Base-by-base conservation (phyloP, 179 eudicot species). In the Corrigiola litoralis region DNA sequence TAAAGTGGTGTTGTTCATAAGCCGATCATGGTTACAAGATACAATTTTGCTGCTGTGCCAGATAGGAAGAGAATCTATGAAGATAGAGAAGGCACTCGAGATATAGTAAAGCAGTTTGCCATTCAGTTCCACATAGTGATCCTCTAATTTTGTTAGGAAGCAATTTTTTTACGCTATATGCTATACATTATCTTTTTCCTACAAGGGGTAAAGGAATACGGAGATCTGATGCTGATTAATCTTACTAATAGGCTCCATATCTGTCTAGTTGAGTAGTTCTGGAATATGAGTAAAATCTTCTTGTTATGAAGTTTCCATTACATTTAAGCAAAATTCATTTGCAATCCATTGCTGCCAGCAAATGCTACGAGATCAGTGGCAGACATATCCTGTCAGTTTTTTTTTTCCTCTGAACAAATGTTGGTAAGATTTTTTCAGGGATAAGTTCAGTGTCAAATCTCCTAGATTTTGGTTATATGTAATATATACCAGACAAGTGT, bases 121-220 rank as follows among this genome's bases (percentile, higher is more conserved):
- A 55, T 12, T 21, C 12, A 34, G 68, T 17, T 48, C 49, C 8
- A 25, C 14, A 38, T 24, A 42, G 67, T 61, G n/a, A 24, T 58
- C 34, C 55, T 7, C 45, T 29, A 47, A 41, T 49, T 27, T 68
- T 51, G 42, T 50, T 16, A 60, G 46, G 72, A 41, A 33, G 61
- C 47, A 28, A 63, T 55, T 65, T 24, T 58, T 48, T 57, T 18
- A 40, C 38, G 32, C 66, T 65, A 17, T 41, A 23, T 65, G n/a
- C n/a, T n/a, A n/a, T n/a, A 38, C 65, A 8, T 21, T 25, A 34
- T 63, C n/a, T 1, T 47, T 52, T 52, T 58, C 65, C 24, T 31
- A 38, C 21, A n/a, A 50, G 8, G 34, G 42, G 23, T 20, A 29
- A 31, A 52, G 62, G 37, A 47, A 45, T 28, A 38, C n/a, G 56